Percentiles rank a stretch among this genome's conserved stretches.
These are phyloP conservation scores for Eremothecium gossypii DNA, from an alignment of 1,139 yeast genomes.

Conservation along the genomic window DNA sequence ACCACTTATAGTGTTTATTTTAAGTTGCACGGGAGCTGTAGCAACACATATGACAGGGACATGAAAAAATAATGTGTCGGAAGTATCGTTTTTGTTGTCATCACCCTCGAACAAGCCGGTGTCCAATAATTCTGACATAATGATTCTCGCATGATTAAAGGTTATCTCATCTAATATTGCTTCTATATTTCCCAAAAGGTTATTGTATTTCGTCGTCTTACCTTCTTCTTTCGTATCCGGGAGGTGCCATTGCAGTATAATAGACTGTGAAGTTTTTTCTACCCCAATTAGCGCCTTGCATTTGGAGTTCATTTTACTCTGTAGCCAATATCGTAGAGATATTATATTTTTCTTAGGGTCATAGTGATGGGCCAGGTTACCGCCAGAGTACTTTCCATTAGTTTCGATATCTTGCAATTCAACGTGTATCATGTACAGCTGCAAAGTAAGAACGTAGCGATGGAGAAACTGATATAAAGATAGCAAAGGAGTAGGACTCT, in stretches of 20 bases:
- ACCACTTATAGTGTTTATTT: conserved; percentile 38
- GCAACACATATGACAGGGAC: conserved; percentile 29
- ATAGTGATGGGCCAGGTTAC: conserved; percentile 57
- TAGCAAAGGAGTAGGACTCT: conserved; percentile 38
- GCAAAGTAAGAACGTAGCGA: conserved; percentile 63
- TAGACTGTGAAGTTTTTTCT: conserved; percentile 38
- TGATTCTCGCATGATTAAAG: conserved; percentile 28
- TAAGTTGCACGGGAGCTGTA: conserved; percentile 31
- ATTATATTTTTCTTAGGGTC: conserved; percentile 55
- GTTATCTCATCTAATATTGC: conserved; percentile 30
- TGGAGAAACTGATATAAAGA: conserved; percentile 63
- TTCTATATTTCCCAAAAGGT: conserved; percentile 31
- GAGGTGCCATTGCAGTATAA: conserved; percentile 53
- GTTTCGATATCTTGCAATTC: conserved; percentile 48
- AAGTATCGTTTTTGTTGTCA: conserved; percentile 26
- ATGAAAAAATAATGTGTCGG: conserved; percentile 26
- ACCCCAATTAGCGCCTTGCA: conserved; percentile 58
- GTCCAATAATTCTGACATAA: conserved; percentile 23
- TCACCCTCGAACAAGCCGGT: conserved; percentile 26
- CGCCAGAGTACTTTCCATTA: conserved; percentile 51
- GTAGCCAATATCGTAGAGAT: conserved; percentile 62
- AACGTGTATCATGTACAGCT: conserved; percentile 57
- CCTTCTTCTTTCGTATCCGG: conserved; percentile 20
- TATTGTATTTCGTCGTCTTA: conserved; percentile 12
- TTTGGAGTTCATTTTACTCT: conserved; percentile 40